A percentile compares a stretch with the other conserved stretches of the same genome.
Conservation (phyloP, 2,329 filamentous ascomycete species). For the Calycina herbarum region DNA sequence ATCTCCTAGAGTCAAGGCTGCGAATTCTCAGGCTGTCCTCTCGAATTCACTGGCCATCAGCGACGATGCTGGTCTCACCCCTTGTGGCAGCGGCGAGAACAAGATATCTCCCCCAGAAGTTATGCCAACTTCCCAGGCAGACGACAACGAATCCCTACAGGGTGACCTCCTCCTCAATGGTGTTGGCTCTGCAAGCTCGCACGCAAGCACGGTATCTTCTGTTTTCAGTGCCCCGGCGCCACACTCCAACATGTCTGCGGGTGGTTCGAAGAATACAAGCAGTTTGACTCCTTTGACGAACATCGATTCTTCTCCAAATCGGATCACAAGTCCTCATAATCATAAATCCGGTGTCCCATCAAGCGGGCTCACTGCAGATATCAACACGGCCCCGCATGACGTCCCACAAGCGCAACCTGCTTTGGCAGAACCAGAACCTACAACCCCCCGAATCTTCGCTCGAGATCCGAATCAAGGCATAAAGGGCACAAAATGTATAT, state of each 20-base stretch:
- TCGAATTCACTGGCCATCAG: slow-evolving; percentile 29
- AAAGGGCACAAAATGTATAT: slow-evolving; percentile 59
- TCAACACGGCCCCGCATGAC: slow-evolving; percentile 31
- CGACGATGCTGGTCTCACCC: slow-evolving; percentile 36
- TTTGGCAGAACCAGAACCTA: slow-evolving; percentile 23
- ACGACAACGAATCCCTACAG: slow-evolving; percentile 59
- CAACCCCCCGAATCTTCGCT: slow-evolving; percentile 45
- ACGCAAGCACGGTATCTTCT: slow-evolving; percentile 69
- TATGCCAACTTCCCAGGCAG: slow-evolving; percentile 34
- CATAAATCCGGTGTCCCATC: slow-evolving; percentile 36
- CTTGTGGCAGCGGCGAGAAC: slow-evolving; percentile 21
- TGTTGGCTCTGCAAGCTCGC: slow-evolving; percentile 70
- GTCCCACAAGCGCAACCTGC: slow-evolving; percentile 31
- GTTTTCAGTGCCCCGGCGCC: slow-evolving; percentile 56
- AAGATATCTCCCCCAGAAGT: slow-evolving; percentile 22
- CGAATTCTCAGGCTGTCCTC: slow-evolving; percentile 39
- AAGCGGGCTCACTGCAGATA: slow-evolving; percentile 35
- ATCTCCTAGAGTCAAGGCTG: slow-evolving; percentile 34
- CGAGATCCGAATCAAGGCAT: slow-evolving; percentile 56
- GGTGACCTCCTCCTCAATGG: slow-evolving; percentile 70
- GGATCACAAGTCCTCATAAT: slow-evolving; percentile 53
- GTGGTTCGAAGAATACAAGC: slow-evolving; percentile 38
- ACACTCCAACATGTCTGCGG: slow-evolving; percentile 31
- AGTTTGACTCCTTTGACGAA: slow-evolving; percentile 66
- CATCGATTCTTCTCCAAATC: slow-evolving; percentile 64